Conservation (phyloP, 2,329 filamentous ascomycete genomes). For the Fusarium verrucosum region DNA sequence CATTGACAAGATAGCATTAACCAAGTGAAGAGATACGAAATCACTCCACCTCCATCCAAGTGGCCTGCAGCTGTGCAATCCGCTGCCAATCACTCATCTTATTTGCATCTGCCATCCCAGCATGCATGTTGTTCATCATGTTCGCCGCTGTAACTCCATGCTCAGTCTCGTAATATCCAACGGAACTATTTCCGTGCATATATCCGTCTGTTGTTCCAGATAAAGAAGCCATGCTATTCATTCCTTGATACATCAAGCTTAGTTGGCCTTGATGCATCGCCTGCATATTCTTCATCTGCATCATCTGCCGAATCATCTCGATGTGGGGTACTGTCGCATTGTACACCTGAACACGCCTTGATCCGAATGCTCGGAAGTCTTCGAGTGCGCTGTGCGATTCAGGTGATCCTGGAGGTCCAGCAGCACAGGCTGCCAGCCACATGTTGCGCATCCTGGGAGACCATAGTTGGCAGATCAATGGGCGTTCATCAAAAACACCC, state of each 20-base stretch:
- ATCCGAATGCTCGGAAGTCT: constrained; percentile 44
- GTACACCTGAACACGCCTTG: constrained; percentile 44
- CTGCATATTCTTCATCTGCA: constrained; percentile 46
- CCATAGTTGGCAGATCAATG: constrained; percentile 51
- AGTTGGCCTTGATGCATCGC: constrained; percentile 48
- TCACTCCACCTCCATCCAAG: constrained; percentile 49
- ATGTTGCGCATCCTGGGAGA: constrained; percentile 52
- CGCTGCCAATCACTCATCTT: constrained; percentile 42
- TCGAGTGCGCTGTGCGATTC: constrained; percentile 41
- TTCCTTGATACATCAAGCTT: constrained; percentile 49
- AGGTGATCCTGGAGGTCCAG: constrained; percentile 38
- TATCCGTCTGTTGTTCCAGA: constrained; percentile 45
- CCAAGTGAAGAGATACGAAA: background rate
- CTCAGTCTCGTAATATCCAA: constrained; percentile 51
- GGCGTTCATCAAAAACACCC: constrained; percentile 34
- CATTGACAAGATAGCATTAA: background rate
- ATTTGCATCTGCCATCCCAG: constrained; percentile 45
- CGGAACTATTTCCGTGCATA: constrained; percentile 47
- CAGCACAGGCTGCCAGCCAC: constrained; percentile 45
- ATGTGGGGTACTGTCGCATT: constrained; percentile 45
- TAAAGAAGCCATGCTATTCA: constrained; percentile 43
- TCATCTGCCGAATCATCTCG: constrained; percentile 42
- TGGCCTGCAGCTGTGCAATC: constrained; percentile 38
- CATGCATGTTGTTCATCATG: constrained; percentile 47
- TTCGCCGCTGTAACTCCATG: constrained; percentile 48